Evolutionary conservation across 2,329 filamentous ascomycete genomes (phyloP), one percentile per base, ranked within the genome.

Genomic region (Pseudophaeomoniella oleicola): DNA sequence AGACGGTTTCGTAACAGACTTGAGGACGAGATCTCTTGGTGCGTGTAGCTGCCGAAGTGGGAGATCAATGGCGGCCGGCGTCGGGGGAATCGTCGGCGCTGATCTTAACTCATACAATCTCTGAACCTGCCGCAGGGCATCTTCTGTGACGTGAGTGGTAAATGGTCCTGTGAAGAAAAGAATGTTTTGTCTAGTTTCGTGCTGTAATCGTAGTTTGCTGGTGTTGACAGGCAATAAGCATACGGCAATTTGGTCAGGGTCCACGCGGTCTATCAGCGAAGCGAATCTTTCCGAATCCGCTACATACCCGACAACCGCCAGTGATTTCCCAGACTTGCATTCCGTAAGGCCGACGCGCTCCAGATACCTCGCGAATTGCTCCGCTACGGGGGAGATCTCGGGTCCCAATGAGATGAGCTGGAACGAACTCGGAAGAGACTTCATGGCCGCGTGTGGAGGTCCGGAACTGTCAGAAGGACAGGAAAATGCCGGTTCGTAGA

Each of bases 401-500:
- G 6, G 9, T 6, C 22, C n/a, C 9, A n/a, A 6, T 9, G 9
- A 9, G 22, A 27, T 27, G 9, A 27, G 9, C n/a, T 27, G 22
- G n/a, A 6, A 27, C 22, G 6, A n/a, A 6, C n/a, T 27, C 9
- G 22, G 22, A 9, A 27, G 22, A n/a, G 22, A 27, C n/a, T 6
- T 27, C n/a, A 27, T 9, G 6, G 6, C n/a, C 9, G 22, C 9
- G 6, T n/a, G 6, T 6, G 6, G 9, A 27, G 22, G 22, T 13
- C 15, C 17, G 14, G 30, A 22, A 37, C 32, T 39, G 19, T 37
- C 15, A 5, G 35, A 22, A 17, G 42, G 34, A 30, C 41, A 41
- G 16, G 45, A 36, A 44, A 50, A 52, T 4, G 43, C 40, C 2
- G 53, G 50, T 11, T 54, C 40, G 3, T 39, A 36, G 22, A 59